Base-by-base conservation (phyloP, 1,284 basidiomycete species). In the Fomitopsis pinicola region DNA sequence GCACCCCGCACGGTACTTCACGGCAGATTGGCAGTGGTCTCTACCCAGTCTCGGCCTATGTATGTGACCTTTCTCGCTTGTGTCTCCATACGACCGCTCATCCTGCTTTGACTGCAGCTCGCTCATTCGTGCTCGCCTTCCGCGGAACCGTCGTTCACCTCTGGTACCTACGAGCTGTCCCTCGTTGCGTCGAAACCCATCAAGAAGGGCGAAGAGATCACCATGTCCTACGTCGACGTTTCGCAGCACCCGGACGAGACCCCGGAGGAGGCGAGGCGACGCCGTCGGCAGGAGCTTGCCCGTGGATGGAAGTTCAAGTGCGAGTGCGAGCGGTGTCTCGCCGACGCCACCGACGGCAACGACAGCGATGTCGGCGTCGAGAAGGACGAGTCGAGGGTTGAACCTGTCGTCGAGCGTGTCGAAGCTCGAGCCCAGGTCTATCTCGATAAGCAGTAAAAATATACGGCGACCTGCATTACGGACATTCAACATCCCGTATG, bases 231-330 rank as follows among this genome's bases (percentile, higher is more conserved):
- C 67, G 88, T 92, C 56, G 87, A 92, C 66, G 82, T 86, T 63
- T 74, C 77, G 1, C 80, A 82, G 66, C 81, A 78, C 59, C 72
- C 77, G 3, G 82, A 70, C 45, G 89, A 91, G 72, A 77, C 78
- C 30, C 62, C 70, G 8, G 71, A 75, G 5, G 84, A 87, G 35
- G 83, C 85, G 56, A 79, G 87, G 57, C 78, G 83, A 54, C 80
- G 88, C 56, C 78, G 91, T 63, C 82, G 91, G 30, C 77, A 80
- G 66, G 89, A 91, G 73, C 80, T 93, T 44, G 88, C 83, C n/a
- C 80, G 86, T 48, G 91, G 91, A 42, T 93, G 91, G 91, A 80
- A 81, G 63, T 91, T 93, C 70, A 84, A 87, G 28, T 93, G 91
- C 70, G 73, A 77, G 56, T 93, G 91, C 71, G 71, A 78, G 57